Evolutionary conservation across 2,329 filamentous ascomycete genomes (phyloP), one percentile per base, ranked within the genome.

Genomic region (Phialemoniopsis sp.): DNA sequence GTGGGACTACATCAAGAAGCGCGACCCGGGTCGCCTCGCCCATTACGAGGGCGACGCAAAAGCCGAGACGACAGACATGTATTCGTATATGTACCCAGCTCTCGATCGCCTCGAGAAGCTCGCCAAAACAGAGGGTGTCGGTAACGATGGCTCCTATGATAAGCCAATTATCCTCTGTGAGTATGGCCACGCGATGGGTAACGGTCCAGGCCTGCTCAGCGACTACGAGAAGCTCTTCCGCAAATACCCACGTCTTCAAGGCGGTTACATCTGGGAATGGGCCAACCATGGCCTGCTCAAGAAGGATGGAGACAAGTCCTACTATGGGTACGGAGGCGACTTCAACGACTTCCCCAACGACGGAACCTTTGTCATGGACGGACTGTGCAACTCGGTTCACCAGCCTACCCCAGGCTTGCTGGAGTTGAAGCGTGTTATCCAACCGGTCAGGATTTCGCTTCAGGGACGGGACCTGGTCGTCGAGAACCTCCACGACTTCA

Each of bases 181-280:
- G 46, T 78, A 75, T 43, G 72, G 58, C 0, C 74, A 78, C 50
- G 82, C 85, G 2, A 87, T 88, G 84, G 85, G 85, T 6, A 88
- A 87, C 49, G 84, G 82, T 0, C 85, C 85, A 0, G 84, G 85
- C 2, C 76, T 75, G 28, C 67, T 88, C 10, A 73, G 82, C 43
- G 83, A 87, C 44, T 88, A 88, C 43, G 68, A 83, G 36, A 67
- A 80, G 31, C 68, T 72, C 0, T 88, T 87, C 61, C 72, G 75
- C 26, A 67, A 68, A 19, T 65, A 84, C 43, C 72, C 72, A 1
- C 70, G 72, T 3, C 68, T 87, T 0, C 82, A 86, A 51, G 83
- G 83, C 10, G 83, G 82, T 0, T 81, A 74, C 44, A 73, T 83
- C 48, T 83, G 79, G 78, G 78, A 82, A 50, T 83, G 78, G 78